Percentiles rank a stretch among this genome's conserved stretches.
These are phyloP conservation scores for Lophium mytilinum DNA, from an alignment of 495 filamentous ascomycete species.

Conservation along the genomic window DNA sequence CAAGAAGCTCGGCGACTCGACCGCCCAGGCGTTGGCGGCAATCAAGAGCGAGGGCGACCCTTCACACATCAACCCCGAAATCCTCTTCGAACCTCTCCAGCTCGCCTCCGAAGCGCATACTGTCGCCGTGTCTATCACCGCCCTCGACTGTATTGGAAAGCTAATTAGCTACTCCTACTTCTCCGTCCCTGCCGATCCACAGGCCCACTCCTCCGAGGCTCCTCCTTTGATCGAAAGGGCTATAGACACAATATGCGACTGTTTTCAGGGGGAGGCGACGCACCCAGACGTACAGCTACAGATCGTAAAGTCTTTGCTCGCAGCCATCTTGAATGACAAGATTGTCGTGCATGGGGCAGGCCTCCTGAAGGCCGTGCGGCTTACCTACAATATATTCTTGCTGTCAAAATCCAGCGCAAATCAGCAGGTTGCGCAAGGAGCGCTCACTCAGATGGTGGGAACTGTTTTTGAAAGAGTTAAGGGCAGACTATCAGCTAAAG, in stretches of 20 bases:
- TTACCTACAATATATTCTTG: slow-evolving; percentile 98
- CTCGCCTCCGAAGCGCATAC: slow-evolving; percentile 79
- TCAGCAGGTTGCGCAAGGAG: slow-evolving; percentile 93
- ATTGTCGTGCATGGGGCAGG: slow-evolving; percentile 97
- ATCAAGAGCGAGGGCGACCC: slow-evolving; percentile 67
- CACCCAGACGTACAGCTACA: slow-evolving; percentile 86
- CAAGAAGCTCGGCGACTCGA: slow-evolving; percentile 70
- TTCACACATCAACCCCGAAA: slow-evolving; percentile 66
- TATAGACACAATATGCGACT: slow-evolving; percentile 98
- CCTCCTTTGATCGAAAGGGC: slow-evolving; percentile 86
- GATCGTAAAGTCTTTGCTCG: slow-evolving; percentile 92
- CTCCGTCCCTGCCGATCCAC: slow-evolving; percentile 54
- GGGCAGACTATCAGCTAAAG: slow-evolving; percentile 77
- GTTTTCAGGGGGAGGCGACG: slow-evolving; percentile 93
- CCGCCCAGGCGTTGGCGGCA: slow-evolving; percentile 69
- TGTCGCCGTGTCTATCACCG: slow-evolving; percentile 75
- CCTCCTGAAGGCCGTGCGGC: slow-evolving; percentile 92
- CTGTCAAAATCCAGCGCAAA: slow-evolving; percentile 84
- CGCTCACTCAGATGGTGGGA: slow-evolving; percentile 95
- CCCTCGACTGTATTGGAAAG: slow-evolving; percentile 96
- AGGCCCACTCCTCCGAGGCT: slow-evolving; percentile 30
- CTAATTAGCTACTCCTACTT: slow-evolving; percentile 98
- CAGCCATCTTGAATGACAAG: slow-evolving; percentile 95
- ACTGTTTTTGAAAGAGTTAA: slow-evolving; percentile 96
- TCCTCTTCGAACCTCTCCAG: slow-evolving; percentile 84